Evolutionary conservation across 352 stramenopile species (phyloP).

Genomic region (Pythium biforme): DNA sequence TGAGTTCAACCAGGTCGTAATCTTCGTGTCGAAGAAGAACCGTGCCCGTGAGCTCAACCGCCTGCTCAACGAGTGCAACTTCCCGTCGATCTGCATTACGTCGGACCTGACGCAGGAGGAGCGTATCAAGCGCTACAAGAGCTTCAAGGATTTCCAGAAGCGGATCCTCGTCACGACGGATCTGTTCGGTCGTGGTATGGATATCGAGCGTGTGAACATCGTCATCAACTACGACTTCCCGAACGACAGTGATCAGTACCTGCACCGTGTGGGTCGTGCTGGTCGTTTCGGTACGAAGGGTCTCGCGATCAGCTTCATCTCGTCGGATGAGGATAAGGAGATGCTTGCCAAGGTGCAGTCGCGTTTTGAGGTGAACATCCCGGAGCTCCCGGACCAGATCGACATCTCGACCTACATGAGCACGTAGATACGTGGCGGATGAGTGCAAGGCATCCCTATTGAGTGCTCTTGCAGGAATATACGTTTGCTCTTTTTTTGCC

Average conservation of each 20-base stretch:
- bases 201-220: conserved; percentile 99
- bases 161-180: conserved; percentile 99
- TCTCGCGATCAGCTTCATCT: conserved; percentile 99
- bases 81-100: conserved; percentile 99
- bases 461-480: conserved; percentile 18
- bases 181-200: conserved; percentile 99
- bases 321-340: conserved; percentile 96
- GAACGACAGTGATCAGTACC: conserved; percentile 97
- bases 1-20: conserved; percentile 99
- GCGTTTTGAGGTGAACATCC: conserved; percentile 99
- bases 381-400: conserved; percentile 99
- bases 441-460: conserved; percentile 10
- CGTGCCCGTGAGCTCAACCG: conserved; percentile 97
- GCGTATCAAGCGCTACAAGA: conserved; percentile 98
- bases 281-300: conserved; percentile 99
- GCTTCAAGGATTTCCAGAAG: conserved; percentile 99
- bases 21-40: conserved; percentile 98
- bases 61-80: conserved; percentile 99
- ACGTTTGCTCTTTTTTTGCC: conserved; percentile 25
- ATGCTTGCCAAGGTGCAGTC: conserved; percentile 98
- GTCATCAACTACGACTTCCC: conserved; percentile 99
- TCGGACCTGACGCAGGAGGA: conserved; percentile 97
- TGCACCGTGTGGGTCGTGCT: conserved; percentile 98
- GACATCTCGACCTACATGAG: conserved; percentile 99
- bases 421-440: conserved; percentile 46